Evolutionary conservation across 768 basidiomycete genomes (phyloP).

Genomic region (Pulveroboletus sp.): DNA sequence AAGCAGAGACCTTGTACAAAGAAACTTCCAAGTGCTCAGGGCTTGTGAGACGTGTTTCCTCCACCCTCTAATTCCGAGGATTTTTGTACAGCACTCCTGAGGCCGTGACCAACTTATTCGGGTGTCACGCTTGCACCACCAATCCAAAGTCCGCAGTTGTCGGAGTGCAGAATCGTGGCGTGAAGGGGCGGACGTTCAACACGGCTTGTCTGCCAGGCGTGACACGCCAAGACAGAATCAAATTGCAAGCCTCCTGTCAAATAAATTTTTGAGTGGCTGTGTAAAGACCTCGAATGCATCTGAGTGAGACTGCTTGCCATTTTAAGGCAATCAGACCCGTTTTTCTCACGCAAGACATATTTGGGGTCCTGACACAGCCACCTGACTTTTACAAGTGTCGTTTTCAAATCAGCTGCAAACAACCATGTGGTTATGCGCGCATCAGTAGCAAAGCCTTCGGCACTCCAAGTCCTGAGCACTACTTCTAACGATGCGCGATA

Average conservation of each 20-base stretch:
- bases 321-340: too few relatives aligned
- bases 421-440: too few relatives aligned
- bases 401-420: too few relatives aligned
- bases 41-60: background rate
- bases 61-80: background rate
- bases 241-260: too few relatives aligned
- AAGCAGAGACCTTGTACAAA: background rate
- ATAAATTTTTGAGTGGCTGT: too few relatives aligned
- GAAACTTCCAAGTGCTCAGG: background rate
- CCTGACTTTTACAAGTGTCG: too few relatives aligned
- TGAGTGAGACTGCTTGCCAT: too few relatives aligned
- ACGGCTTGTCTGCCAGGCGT: background rate
- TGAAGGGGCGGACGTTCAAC: background rate
- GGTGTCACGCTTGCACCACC: background rate
- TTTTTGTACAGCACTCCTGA: background rate
- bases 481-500: background rate
- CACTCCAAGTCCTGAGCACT: background rate
- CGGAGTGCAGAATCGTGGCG: background rate
- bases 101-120: background rate
- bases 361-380: too few relatives aligned
- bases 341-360: too few relatives aligned
- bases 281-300: too few relatives aligned
- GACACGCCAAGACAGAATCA: background rate
- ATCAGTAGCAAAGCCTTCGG: too few relatives aligned
- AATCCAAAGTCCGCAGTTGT: background rate